phyloP scores from a whole-genome alignment of 768 basidiomycete species.

The Scleroderma bovista region DNA sequence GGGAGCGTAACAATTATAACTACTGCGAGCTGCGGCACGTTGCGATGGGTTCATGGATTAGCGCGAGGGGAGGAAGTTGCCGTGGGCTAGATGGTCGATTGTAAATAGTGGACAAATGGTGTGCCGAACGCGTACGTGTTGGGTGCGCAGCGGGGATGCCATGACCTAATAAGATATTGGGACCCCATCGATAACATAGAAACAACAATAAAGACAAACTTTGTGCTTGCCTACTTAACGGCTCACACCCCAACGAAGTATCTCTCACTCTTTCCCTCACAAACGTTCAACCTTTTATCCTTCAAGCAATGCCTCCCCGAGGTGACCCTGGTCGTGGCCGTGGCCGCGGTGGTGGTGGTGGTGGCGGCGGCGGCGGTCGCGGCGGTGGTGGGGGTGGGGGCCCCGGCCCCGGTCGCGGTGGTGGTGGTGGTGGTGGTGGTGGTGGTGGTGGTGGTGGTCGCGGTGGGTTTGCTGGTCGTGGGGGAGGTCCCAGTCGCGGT shows the following conservation, averaged over 20 bases:
- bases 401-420: slow-evolving; percentile 28
- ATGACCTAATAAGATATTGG: not conserved
- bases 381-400: slow-evolving; percentile 17
- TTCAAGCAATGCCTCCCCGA: slow-evolving; percentile 37
- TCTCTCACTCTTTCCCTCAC: slow-evolving; percentile 11
- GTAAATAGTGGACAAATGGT: not conserved
- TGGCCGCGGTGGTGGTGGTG: slow-evolving; percentile 34
- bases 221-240: not conserved
- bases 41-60: not conserved
- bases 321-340: slow-evolving; percentile 15
- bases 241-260: not conserved
- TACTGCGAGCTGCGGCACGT: not conserved
- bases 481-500: slow-evolving; percentile 28
- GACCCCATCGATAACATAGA: slow-evolving; percentile 19
- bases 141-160: too few species aligned
- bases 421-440: slow-evolving; percentile 32
- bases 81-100: not conserved
- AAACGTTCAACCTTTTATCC: not conserved
- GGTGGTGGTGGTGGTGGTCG: slow-evolving; percentile 23
- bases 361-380: slow-evolving; percentile 26
- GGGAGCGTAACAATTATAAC: slow-evolving; percentile 9
- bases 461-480: slow-evolving; percentile 14
- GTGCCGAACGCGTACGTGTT: too few species aligned
- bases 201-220: slow-evolving; percentile 26
- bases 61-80: not conserved